Percentiles rank a stretch among this genome's conserved stretches.
phyloP scores from a whole-genome alignment of 768 basidiomycete species.

The Panellus pusillus region DNA sequence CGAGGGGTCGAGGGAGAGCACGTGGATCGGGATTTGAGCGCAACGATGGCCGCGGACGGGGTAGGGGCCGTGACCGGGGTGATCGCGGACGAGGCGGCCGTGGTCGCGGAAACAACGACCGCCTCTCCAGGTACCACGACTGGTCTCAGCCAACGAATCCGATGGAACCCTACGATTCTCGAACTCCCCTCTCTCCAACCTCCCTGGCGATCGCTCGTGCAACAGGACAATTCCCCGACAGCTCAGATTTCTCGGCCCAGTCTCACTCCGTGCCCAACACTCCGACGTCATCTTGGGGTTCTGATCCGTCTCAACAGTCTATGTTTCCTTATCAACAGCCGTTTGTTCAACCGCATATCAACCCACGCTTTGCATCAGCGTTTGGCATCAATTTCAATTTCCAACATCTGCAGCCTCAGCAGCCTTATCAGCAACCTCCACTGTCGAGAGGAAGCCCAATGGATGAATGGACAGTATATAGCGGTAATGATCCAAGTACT shows the following conservation, averaged over 20 bases:
- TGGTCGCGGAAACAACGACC: conserved; percentile 18
- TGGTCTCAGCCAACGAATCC: conserved; percentile 24
- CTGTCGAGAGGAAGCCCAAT: conserved; percentile 28
- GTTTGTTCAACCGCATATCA: conserved; percentile 79
- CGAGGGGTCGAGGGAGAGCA: conserved; percentile 34
- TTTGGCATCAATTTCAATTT: conserved; percentile 53
- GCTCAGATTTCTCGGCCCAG: conserved; percentile 20
- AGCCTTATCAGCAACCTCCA: conserved; percentile 15
- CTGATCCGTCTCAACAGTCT: conserved; percentile 22
- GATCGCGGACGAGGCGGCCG: conserved; percentile 29
- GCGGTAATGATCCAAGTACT: conserved; percentile 22
- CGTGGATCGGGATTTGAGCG: conserved; percentile 35
- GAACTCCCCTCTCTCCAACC: conserved; percentile 37
- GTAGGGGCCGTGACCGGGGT: conserved; percentile 30
- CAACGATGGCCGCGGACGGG: conserved; percentile 26
- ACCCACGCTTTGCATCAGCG: conserved; percentile 71
- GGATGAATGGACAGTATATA: conserved; percentile 40
- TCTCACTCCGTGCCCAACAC: conserved; percentile 14
- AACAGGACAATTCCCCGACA: conserved; percentile 40
- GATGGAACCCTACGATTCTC: conserved; percentile 32
- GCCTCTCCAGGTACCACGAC: conserved; percentile 10
- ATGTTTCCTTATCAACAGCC: conserved; percentile 23
- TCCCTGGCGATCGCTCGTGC: conserved; percentile 48
- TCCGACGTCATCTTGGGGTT: conserved; percentile 19
- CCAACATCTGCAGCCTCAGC: conserved; percentile 22